These are phyloP conservation scores for Gossypium arboreum DNA, from an alignment of 345 rosid genomes.

Conservation along the genomic window DNA sequence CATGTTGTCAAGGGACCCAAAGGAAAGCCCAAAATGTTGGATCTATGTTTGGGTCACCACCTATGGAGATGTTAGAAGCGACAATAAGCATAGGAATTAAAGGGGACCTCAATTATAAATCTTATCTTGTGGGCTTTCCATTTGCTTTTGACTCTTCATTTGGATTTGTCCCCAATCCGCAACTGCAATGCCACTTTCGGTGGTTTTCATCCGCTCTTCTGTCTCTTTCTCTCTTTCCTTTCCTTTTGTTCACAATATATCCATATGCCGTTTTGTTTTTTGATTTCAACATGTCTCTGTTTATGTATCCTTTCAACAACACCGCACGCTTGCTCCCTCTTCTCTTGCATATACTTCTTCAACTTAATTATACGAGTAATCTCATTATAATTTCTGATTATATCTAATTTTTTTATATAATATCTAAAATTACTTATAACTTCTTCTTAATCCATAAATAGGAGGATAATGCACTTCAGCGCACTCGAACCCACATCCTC, in stretches of 20 bases:
- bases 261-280: neutral
- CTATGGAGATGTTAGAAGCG: neutral
- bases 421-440: rapidly evolving
- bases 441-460: no score
- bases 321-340: neutral
- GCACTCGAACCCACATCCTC: no score
- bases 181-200: neutral
- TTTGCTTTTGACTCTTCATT: slow-evolving; percentile 27
- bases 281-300: slow-evolving; percentile 6
- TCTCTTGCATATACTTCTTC: slow-evolving; percentile 2
- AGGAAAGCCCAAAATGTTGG: slow-evolving; percentile 19
- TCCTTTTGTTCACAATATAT: neutral
- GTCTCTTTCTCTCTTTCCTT: neutral
- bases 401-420: no score
- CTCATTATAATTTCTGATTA: rapidly evolving
- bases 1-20: slow-evolving; percentile 22
- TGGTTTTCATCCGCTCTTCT: neutral
- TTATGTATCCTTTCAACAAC: neutral
- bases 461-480: rapidly evolving
- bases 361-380: neutral
- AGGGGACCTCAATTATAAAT: slow-evolving; percentile 15
- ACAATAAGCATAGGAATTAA: neutral
- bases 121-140: slow-evolving; percentile 28
- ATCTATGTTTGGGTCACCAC: slow-evolving; percentile 20
- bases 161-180: slow-evolving; percentile 11